Percentiles rank a stretch among this genome's conserved stretches.
These are phyloP conservation scores for Aspergillus baeticus DNA, from an alignment of 495 filamentous ascomycete genomes.

Conservation along the genomic window DNA sequence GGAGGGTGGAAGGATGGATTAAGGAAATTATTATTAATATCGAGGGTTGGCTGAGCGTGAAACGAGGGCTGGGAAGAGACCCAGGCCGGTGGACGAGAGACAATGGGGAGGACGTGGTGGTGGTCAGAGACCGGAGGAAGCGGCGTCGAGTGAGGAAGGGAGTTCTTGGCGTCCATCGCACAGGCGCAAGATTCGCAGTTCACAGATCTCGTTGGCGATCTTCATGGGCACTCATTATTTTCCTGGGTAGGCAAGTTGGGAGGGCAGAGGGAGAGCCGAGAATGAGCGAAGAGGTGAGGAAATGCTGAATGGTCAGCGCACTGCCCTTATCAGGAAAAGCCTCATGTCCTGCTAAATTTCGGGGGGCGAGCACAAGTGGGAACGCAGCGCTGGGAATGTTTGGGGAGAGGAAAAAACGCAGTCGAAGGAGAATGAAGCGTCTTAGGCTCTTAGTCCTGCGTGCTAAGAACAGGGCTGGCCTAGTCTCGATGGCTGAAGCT, in stretches of 20 bases:
- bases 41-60: not conserved
- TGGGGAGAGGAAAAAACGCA: not conserved
- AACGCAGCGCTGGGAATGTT: slow-evolving; percentile 18
- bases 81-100: slow-evolving; percentile 21
- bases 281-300: slow-evolving; percentile 3
- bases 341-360: slow-evolving; percentile 14
- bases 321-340: slow-evolving; percentile 28
- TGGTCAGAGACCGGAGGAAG: slow-evolving; percentile 19
- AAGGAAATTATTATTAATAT: slow-evolving; percentile 2
- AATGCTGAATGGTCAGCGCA: slow-evolving; percentile 31
- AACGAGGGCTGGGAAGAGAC: slow-evolving; percentile 17
- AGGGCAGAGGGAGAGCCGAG: slow-evolving; percentile 9
- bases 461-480: not conserved
- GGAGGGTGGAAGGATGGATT: slow-evolving; percentile 7
- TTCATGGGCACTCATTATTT: slow-evolving; percentile 22
- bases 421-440: slow-evolving; percentile 1
- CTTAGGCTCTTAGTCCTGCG: not conserved
- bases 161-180: slow-evolving; percentile 37
- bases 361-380: slow-evolving; percentile 5
- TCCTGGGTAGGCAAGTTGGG: slow-evolving; percentile 7
- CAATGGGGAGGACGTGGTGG: slow-evolving; percentile 31
- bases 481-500: not conserved
- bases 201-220: slow-evolving; percentile 22
- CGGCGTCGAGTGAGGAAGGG: slow-evolving; percentile 17
- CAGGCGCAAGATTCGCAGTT: slow-evolving; percentile 20